Evolutionary conservation across 805 yeast species (phyloP).

Genomic region (Nakazawaea wyomingensis): DNA sequence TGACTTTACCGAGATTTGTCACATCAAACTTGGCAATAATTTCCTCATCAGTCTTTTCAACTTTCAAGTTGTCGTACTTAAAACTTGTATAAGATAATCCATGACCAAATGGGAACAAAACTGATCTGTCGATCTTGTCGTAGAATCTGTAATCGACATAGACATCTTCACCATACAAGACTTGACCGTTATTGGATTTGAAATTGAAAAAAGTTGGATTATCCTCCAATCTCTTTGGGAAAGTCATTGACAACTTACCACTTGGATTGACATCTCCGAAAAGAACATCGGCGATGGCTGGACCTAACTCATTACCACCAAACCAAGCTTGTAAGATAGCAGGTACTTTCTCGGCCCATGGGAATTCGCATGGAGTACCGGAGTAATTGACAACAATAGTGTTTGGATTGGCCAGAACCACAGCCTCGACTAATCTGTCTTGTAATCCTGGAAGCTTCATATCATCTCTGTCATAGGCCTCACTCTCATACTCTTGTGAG

Average conservation of each 20-base stretch:
- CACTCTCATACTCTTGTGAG: slow-evolving; percentile 53
- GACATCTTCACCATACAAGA: slow-evolving; percentile 60
- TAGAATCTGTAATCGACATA: slow-evolving; percentile 60
- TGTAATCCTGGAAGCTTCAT: slow-evolving; percentile 48
- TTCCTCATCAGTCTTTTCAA: slow-evolving; percentile 19
- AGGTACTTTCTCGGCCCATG: slow-evolving; percentile 40
- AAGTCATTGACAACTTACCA: slow-evolving; percentile 53
- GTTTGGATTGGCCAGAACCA: slow-evolving; percentile 42
- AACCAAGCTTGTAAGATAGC: slow-evolving; percentile 50
- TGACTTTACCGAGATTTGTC: slow-evolving; percentile 40
- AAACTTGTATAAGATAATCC: slow-evolving; percentile 60
- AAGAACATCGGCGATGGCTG: slow-evolving; percentile 53
- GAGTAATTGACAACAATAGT: slow-evolving; percentile 51
- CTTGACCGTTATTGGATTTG: slow-evolving; percentile 46
- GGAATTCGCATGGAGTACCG: slow-evolving; percentile 57
- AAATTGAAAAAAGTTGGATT: slow-evolving; percentile 53
- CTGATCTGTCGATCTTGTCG: slow-evolving; percentile 43
- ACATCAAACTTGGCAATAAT: slow-evolving; percentile 32
- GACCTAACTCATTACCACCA: slow-evolving; percentile 55
- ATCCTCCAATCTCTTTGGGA: slow-evolving; percentile 47
- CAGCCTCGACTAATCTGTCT: slow-evolving; percentile 38
- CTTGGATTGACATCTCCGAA: slow-evolving; percentile 58
- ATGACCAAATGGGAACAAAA: slow-evolving; percentile 55
- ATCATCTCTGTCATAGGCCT: slow-evolving; percentile 49
- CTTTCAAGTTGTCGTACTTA: slow-evolving; percentile 32